Evolutionary conservation across 345 rosid species (phyloP).

Genomic region (Eucalyptus dawsonii): DNA sequence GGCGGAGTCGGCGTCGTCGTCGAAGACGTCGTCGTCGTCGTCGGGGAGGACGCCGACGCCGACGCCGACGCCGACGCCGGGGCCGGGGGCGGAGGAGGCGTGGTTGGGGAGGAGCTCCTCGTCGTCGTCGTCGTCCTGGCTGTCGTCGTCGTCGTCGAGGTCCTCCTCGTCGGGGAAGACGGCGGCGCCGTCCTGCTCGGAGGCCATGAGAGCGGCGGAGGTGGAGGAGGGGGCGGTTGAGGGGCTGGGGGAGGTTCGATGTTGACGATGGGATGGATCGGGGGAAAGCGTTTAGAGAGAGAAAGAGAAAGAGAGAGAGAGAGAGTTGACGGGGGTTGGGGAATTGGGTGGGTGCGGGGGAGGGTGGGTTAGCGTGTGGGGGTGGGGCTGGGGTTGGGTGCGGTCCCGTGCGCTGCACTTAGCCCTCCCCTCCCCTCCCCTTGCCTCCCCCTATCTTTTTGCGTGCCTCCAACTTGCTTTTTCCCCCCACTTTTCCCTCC

Average conservation of each 20-base stretch:
- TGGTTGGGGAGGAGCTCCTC: constrained; percentile 23
- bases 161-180: constrained; percentile 37
- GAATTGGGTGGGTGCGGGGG: not conserved
- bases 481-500: not conserved
- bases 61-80: too few species aligned
- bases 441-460: not conserved
- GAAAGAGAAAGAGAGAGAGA: not conserved
- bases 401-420: not conserved
- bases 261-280: not conserved
- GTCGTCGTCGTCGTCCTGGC: constrained; percentile 39
- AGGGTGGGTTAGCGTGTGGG: not conserved
- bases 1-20: constrained; percentile 36
- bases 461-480: not conserved
- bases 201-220: constrained; percentile 25
- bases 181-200: constrained; percentile 41
- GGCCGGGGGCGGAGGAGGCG: constrained; percentile 3
- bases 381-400: not conserved
- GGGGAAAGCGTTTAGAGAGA: not conserved
- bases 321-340: not conserved
- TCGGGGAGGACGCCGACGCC: not conserved
- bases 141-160: constrained; percentile 31
- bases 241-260: not conserved
- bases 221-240: not conserved
- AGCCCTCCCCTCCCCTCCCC: not conserved
- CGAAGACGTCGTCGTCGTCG: constrained; percentile 28